Base-by-base conservation (phyloP, 495 filamentous ascomycete species). In the Pseudoneurospora amorphoporcata region DNA sequence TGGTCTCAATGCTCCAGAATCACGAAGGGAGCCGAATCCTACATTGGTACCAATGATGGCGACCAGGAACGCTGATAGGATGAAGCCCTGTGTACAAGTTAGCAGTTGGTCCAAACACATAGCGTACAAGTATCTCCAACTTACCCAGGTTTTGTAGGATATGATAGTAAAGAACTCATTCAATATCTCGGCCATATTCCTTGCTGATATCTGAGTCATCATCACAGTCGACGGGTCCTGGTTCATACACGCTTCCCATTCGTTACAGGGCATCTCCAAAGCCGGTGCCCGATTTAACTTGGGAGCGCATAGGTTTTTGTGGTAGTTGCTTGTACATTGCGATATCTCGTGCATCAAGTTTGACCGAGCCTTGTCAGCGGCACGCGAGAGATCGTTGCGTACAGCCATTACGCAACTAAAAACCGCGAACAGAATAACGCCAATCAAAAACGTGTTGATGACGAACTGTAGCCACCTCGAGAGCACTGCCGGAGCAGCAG, bases 231-330 rank as follows among this genome's bases (percentile, higher is more conserved):
- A 76, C 1, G 81, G 77, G 70, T 86, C 80, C 70, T 84, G 86
- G 70, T 92, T 87, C 94, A 98, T 98, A 79, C 95, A 99, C 4
- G 82, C 82, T 71, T 90, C 88, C 95, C 95, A 98, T 47, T 88
- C 86, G 40, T 89, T 85, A 77, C 95, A 99, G 5, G 89, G 80
- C 0, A 76, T 82, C 76, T 93, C 86, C 75, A 98, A 84, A 0
- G 92, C 92, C 0, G 94, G 95, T 2, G 92, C 81, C 19, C 92
- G 85, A 38, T 81, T 83, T 0, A 84, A 82, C 42, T 74, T 74
- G 0, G 86, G 85, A 0, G 82, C 86, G 76, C 95, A 99, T 29
- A 81, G 82, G 75, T 99, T 99, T 42, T 89, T 87, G 10, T 85
- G 75, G 79, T 90, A 99, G 69, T 91, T 83, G 68, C 87, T 84